These are phyloP conservation scores for Chalaropsis ovoidea DNA, from an alignment of 2,329 filamentous ascomycete species.

Conservation along the genomic window DNA sequence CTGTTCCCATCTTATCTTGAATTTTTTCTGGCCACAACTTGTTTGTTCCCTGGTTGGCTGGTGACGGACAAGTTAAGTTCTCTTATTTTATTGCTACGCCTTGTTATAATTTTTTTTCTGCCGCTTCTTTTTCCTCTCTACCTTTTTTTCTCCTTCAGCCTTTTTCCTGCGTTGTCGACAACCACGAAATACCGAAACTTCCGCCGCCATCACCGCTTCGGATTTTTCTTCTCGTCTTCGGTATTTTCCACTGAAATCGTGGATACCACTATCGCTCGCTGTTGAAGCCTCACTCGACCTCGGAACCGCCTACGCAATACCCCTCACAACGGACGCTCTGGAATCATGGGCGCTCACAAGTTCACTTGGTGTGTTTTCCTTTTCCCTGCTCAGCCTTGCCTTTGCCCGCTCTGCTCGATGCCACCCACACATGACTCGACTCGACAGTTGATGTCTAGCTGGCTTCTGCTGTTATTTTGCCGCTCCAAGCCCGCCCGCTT, in stretches of 20 bases:
- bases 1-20: conserved; percentile 10
- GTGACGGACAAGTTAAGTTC: conserved; percentile 3
- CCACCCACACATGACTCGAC: background rate
- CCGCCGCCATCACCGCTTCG: background rate
- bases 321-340: conserved; percentile 19
- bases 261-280: background rate
- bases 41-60: conserved; percentile 16
- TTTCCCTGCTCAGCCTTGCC: background rate
- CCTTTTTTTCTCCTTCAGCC: background rate
- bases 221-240: background rate
- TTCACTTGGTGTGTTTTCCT: conserved; percentile 23
- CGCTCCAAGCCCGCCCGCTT: background rate
- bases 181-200: background rate
- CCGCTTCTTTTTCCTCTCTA: conserved; percentile 7
- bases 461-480: background rate
- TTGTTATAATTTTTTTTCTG: conserved; percentile 17
- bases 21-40: conserved; percentile 14
- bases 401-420: background rate
- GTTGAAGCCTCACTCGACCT: conserved; percentile 10
- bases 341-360: conserved; percentile 25
- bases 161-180: conserved; percentile 11
- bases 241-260: background rate
- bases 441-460: background rate
- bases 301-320: background rate
- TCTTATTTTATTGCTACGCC: conserved; percentile 12